Percentiles rank a stretch among this genome's conserved stretches.
Conservation (phyloP, 306 rosid genomes). For the Adenanthera pavonina region DNA sequence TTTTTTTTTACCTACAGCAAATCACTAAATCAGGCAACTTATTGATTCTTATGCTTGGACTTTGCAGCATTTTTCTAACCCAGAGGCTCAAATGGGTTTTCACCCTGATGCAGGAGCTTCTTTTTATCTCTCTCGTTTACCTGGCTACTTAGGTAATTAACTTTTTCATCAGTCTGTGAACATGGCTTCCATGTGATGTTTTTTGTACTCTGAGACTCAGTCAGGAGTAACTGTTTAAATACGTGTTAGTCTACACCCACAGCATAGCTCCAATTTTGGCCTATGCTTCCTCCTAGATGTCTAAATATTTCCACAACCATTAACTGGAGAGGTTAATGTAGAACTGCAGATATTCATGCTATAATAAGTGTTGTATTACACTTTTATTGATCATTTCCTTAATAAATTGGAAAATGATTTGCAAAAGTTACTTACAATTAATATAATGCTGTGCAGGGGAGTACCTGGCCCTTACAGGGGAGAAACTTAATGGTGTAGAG, state of each 20-base stretch:
- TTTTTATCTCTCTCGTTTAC: conserved; percentile 86
- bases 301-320: conserved; percentile 22
- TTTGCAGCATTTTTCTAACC: conserved; percentile 75
- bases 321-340: conserved; percentile 12
- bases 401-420: conserved; percentile 24
- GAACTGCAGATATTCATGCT: conserved; percentile 17
- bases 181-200: conserved; percentile 19
- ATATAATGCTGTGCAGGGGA: conserved; percentile 68
- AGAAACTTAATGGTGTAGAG: conserved; percentile 94
- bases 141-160: conserved; percentile 84
- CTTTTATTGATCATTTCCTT: not conserved
- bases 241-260: not conserved
- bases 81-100: conserved; percentile 94
- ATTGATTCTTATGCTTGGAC: conserved; percentile 30
- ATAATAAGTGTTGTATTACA: conserved; percentile 17
- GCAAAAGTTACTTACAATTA: not conserved
- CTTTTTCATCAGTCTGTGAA: conserved; percentile 21
- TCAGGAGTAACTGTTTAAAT: not conserved
- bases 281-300: conserved; percentile 2
- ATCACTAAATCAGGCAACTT: conserved; percentile 12
- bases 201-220: not conserved
- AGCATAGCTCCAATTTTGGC: not conserved
- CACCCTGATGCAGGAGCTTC: conserved; percentile 99
- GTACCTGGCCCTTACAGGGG: conserved; percentile 94
- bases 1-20: not conserved